Conservation (phyloP, 441 rosid species). For the Eruca vesicaria region DNA sequence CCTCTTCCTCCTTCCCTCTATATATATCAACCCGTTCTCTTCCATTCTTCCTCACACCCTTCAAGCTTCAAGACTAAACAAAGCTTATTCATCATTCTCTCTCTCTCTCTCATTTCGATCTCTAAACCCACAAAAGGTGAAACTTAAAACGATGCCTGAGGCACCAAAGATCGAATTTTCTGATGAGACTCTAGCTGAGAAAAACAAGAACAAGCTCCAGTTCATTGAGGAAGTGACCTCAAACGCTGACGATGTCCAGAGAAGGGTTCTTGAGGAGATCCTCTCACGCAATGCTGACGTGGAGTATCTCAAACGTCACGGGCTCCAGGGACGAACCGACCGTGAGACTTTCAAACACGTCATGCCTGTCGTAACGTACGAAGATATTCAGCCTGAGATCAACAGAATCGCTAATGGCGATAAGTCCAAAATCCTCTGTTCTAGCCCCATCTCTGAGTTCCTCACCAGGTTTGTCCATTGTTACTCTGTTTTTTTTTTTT, state of each 20-base stretch:
- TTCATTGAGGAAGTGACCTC: slow-evolving; percentile 80
- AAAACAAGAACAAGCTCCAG: slow-evolving; percentile 55
- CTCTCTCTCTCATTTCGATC: slow-evolving; percentile 10
- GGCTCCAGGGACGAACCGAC: slow-evolving; percentile 59
- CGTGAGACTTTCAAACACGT: slow-evolving; percentile 68
- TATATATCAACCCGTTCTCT: slow-evolving; percentile 52
- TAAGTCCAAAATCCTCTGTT: slow-evolving; percentile 75
- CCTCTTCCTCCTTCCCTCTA: slow-evolving; percentile 27
- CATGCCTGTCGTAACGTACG: slow-evolving; percentile 79
- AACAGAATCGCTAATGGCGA: slow-evolving; percentile 93
- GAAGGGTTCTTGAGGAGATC: slow-evolving; percentile 68
- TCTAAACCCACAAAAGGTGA: background rate
- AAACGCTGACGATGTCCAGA: slow-evolving; percentile 71
- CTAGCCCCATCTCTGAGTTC: slow-evolving; percentile 90
- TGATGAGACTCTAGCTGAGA: slow-evolving; percentile 48
- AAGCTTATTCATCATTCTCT: slow-evolving; percentile 1
- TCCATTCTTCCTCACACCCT: slow-evolving; percentile 51
- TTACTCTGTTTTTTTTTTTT: slow-evolving; percentile 11
- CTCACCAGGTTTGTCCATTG: slow-evolving; percentile 68
- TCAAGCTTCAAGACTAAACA: slow-evolving; percentile 24
- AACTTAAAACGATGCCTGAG: slow-evolving; percentile 68
- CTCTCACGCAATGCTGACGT: slow-evolving; percentile 83
- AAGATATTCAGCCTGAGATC: slow-evolving; percentile 77
- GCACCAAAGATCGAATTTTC: slow-evolving; percentile 55
- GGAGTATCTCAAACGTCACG: slow-evolving; percentile 73